A percentile compares a stretch with the other conserved stretches of the same genome.
Conservation (phyloP, 2,329 filamentous ascomycete genomes). For the Ceratocystis papillata region DNA sequence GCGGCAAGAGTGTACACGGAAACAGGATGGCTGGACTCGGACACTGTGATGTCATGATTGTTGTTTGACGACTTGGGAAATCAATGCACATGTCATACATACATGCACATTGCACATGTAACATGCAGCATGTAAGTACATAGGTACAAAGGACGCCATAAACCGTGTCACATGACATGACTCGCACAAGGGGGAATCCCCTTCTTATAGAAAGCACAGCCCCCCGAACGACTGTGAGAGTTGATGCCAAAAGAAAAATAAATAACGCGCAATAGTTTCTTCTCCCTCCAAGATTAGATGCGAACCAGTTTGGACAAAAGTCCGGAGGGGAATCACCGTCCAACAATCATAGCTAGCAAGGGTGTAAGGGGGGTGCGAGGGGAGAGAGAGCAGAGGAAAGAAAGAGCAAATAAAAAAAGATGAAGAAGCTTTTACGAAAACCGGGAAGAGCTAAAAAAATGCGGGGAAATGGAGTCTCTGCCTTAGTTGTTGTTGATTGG, state of each 20-base stretch:
- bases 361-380: background rate
- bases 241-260: background rate
- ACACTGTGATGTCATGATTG: background rate
- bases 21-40: background rate
- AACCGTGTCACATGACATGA: conserved; percentile 9
- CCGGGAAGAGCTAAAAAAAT: background rate
- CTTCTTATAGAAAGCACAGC: background rate
- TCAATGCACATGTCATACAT: conserved; percentile 14
- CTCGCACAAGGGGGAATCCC: background rate
- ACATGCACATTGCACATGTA: background rate
- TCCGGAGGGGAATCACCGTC: background rate
- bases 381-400: background rate
- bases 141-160: background rate
- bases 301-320: conserved; percentile 8
- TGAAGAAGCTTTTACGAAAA: background rate
- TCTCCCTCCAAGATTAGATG: background rate
- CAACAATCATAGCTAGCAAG: background rate
- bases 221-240: background rate
- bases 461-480: conserved; percentile 1
- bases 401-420: background rate
- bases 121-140: background rate
- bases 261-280: background rate
- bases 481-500: background rate
- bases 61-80: conserved; percentile 1
- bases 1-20: background rate